These are phyloP conservation scores for Periconia sp. DNA, from an alignment of 2,329 filamentous ascomycete genomes.

Conservation along the genomic window DNA sequence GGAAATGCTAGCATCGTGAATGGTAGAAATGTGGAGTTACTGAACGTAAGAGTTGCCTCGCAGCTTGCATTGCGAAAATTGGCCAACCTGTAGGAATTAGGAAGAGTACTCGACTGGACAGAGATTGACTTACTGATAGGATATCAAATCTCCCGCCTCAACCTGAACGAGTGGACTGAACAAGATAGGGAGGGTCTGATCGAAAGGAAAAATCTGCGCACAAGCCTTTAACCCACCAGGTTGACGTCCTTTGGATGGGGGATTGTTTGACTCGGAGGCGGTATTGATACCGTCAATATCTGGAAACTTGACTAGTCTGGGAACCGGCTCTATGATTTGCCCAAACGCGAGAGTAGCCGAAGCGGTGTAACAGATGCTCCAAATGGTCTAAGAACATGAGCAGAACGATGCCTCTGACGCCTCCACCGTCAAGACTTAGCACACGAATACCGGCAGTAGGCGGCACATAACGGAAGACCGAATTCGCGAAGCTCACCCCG, in stretches of 20 bases:
- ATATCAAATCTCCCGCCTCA: not conserved
- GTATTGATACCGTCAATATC: too few species aligned
- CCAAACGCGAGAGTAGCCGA: not conserved
- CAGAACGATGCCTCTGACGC: conserved; percentile 19
- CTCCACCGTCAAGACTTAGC: conserved; percentile 18
- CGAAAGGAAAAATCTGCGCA: too few species aligned
- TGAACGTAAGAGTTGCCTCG: conserved; percentile 2
- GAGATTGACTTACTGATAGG: conserved; percentile 3
- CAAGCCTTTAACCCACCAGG: too few species aligned
- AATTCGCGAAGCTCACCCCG: conserved; percentile 8
- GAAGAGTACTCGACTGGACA: not conserved
- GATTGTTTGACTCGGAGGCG: too few species aligned
- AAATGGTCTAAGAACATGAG: conserved; percentile 18
- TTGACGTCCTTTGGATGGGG: too few species aligned
- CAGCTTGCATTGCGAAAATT: conserved; percentile 6
- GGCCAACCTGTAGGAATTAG: not conserved
- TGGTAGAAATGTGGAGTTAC: conserved; percentile 4
- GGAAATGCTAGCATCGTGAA: not conserved
- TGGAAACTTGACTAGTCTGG: too few species aligned
- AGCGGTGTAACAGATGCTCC: conserved; percentile 1
- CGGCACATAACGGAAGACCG: conserved; percentile 13
- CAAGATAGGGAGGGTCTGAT: conserved; percentile 2
- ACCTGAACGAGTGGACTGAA: not conserved
- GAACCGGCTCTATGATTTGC: too few species aligned
- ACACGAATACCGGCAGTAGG: conserved; percentile 19